Percentiles rank a stretch among this genome's conserved stretches.
Conservation (phyloP, 192 early-diverging fungal genomes). For the Rhizophagus clarus region DNA sequence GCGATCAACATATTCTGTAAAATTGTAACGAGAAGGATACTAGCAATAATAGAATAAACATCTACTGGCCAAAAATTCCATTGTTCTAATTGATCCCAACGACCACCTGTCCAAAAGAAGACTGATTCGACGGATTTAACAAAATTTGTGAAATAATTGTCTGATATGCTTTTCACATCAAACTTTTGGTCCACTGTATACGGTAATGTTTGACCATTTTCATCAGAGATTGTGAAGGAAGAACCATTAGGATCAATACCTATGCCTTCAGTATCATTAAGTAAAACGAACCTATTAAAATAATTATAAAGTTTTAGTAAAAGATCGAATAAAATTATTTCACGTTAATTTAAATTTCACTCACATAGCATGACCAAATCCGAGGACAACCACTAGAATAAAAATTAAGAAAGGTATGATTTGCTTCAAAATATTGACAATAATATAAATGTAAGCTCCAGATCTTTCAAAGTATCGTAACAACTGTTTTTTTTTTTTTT, state of each 20-base stretch:
- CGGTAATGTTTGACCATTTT: neutral
- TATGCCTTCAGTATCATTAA: neutral
- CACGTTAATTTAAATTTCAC: neutral
- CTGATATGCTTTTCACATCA: neutral
- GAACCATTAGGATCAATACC: neutral
- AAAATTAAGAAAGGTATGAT: neutral
- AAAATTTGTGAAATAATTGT: slow-evolving; percentile 1
- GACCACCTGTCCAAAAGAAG: slow-evolving; percentile 20
- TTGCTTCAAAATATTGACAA: neutral
- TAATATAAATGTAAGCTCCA: slow-evolving; percentile 15
- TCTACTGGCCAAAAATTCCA: slow-evolving; percentile 21
- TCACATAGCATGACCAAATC: slow-evolving; percentile 23
- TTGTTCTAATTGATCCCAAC: slow-evolving; percentile 24
- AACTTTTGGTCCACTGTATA: neutral
- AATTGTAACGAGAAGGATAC: slow-evolving; percentile 5
- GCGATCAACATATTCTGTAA: slow-evolving; percentile 25
- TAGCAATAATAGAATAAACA: slow-evolving; percentile 11
- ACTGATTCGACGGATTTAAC: neutral
- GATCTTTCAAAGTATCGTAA: slow-evolving; percentile 1
- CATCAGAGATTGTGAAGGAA: neutral
- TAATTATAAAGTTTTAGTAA: neutral
- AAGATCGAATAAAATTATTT: neutral
- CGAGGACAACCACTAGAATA: neutral
- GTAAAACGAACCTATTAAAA: neutral
- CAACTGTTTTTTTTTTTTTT: neutral